Evolutionary conservation across 768 basidiomycete species (phyloP), one percentile per base, ranked within the genome.

Genomic region (Tricholoma terreum): DNA sequence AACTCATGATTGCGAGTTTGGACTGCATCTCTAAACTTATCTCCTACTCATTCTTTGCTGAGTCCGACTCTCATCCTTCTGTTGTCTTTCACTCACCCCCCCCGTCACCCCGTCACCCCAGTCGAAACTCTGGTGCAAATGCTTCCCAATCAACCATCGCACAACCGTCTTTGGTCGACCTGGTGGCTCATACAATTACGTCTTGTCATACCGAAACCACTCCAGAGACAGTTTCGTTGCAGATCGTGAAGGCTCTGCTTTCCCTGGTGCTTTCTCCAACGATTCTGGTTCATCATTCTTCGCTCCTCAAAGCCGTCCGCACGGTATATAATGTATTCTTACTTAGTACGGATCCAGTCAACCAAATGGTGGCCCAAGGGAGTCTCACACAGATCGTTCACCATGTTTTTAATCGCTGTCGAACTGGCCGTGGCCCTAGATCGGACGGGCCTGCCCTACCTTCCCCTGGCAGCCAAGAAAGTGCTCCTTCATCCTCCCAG

Each of bases 251-350:
- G 70, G 94, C 94, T 2, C 80, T 99, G 15, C 84, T 99, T 36
- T 81, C 94, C 0, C 76, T 98, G 49, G 87, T 98, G 30, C 78
- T 99, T 48, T 98, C 95, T 1, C 80, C 90, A 4, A 90, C 86
- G 6, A 83, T 89, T 38, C 80, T 94, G 24, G 92, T 98, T 3
- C 97, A 99, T 71, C 97, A 98, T 69, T 97, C 94, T 4, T 90
- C 93, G 10, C 79, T 99, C 43, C 82, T 99, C 62, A 98, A 98
- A 71, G 94, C 94, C 27, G 92, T 99, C 31, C 84, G 97, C 48
- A 98, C 97, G 17, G 97, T 99, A 3, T 99, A 98, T 77, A 98
- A 99, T 69, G 88, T 99, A 58, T 99, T 98, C 70, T 79, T 99
- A 24, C 80, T 98, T 58, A 94, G 92, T 64, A 80, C 82, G 19